Conservation (phyloP, 495 filamentous ascomycete genomes). For the Bathelium albidoporum region DNA sequence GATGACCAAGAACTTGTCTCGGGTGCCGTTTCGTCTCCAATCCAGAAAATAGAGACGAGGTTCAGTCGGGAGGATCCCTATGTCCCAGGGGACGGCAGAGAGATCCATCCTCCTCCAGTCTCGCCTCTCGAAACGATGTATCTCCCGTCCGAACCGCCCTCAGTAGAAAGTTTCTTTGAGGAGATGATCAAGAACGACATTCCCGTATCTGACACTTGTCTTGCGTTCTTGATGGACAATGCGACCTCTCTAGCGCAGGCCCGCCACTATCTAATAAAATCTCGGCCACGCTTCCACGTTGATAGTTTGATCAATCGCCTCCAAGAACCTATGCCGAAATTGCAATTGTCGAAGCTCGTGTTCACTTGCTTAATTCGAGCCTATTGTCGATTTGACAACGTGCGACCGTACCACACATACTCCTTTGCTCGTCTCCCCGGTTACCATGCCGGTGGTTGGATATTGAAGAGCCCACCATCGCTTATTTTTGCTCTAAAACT, state of each 20-base stretch:
- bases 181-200: conserved; percentile 44
- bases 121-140: conserved; percentile 51
- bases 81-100: conserved; percentile 51
- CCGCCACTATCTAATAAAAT: conserved; percentile 32
- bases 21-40: background rate
- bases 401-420: background rate
- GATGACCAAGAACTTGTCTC: background rate
- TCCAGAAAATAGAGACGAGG: background rate
- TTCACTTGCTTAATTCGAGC: background rate
- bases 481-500: conserved; percentile 39
- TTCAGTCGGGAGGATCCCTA: conserved; percentile 15
- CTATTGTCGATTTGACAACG: background rate
- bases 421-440: background rate
- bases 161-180: conserved; percentile 41
- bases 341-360: background rate
- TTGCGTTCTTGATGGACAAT: conserved; percentile 40
- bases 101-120: conserved; percentile 44
- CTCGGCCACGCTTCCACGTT: background rate
- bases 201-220: conserved; percentile 32
- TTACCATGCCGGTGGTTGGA: background rate
- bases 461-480: conserved; percentile 18
- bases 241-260: conserved; percentile 33
- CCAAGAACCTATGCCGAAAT: conserved; percentile 11
- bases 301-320: background rate
- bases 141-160: conserved; percentile 45